Conservation (phyloP, 2,329 filamentous ascomycete genomes). For the Claviceps purpurea region DNA sequence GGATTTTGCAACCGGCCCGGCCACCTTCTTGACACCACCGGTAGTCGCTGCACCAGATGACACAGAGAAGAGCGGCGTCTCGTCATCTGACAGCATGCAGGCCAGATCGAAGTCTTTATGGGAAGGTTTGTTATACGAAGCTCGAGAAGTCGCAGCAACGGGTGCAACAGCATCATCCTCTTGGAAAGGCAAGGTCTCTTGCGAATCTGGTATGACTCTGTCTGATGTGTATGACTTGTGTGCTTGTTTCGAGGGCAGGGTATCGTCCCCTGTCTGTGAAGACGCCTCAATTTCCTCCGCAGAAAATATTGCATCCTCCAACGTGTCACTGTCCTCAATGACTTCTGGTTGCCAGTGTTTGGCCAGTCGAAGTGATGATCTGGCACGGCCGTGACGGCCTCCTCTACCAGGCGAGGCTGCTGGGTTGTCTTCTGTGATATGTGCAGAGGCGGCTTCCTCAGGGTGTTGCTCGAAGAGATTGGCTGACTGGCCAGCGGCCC, state of each 20-base stretch:
- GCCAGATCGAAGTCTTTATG: constrained; percentile 5
- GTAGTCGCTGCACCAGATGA: background rate
- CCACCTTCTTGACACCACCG: background rate
- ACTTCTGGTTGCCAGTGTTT: background rate
- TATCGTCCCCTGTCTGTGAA: constrained; percentile 5
- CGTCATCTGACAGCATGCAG: constrained; percentile 22
- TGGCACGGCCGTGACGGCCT: background rate
- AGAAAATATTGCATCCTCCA: constrained; percentile 5
- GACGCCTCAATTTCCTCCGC: background rate
- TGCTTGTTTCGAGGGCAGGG: constrained; percentile 1
- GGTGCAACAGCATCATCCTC: background rate
- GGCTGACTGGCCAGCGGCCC: background rate
- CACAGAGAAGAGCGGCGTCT: constrained; percentile 16
- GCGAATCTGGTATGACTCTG: constrained; percentile 16
- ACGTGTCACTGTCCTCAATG: constrained; percentile 5
- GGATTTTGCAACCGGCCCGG: background rate
- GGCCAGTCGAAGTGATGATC: background rate
- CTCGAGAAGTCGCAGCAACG: background rate
- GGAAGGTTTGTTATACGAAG: background rate
- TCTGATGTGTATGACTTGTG: background rate
- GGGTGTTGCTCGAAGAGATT: constrained; percentile 5
- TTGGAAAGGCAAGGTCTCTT: constrained; percentile 12
- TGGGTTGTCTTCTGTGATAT: background rate
- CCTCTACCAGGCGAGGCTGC: background rate
- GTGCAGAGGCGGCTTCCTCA: constrained; percentile 3